Evolutionary conservation across 805 yeast species (phyloP).

Genomic region (Candida tammaniensis): DNA sequence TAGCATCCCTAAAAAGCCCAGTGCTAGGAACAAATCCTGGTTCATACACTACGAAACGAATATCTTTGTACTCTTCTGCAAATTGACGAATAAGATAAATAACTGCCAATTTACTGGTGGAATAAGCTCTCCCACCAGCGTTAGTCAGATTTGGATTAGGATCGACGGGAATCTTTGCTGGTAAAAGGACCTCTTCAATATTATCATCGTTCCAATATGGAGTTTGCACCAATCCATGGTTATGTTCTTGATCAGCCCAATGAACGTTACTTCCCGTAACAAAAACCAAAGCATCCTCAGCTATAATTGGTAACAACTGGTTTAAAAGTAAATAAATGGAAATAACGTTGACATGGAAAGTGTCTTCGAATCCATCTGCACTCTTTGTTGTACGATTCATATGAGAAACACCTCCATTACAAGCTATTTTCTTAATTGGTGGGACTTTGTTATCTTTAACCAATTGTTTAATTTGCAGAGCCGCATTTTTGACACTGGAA

Average conservation of each 20-base stretch:
- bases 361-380: constrained; percentile 6
- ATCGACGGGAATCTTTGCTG: constrained; percentile 2
- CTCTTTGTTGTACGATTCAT: constrained; percentile 1
- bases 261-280: constrained; percentile 9
- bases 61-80: constrained; percentile 4
- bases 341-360: constrained; percentile 7
- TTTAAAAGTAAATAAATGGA: constrained; percentile 1
- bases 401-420: constrained; percentile 5
- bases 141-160: constrained; percentile 1
- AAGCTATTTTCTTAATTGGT: constrained; percentile 3
- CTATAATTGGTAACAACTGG: constrained; percentile 3
- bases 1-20: neutral
- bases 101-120: constrained; percentile 7
- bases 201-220: constrained; percentile 7
- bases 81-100: constrained; percentile 4
- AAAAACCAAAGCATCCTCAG: constrained; percentile 1
- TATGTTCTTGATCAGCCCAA: constrained; percentile 6
- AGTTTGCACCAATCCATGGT: constrained; percentile 1
- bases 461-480: neutral
- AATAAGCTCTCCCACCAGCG: constrained; percentile 8
- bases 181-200: neutral
- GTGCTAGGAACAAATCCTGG: constrained; percentile 5
- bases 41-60: constrained; percentile 5
- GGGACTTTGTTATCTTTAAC: constrained; percentile 3
- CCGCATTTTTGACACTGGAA: constrained; percentile 3